phyloP scores from a whole-genome alignment of 1,284 basidiomycete genomes.

The Leccinum colubrinum region DNA sequence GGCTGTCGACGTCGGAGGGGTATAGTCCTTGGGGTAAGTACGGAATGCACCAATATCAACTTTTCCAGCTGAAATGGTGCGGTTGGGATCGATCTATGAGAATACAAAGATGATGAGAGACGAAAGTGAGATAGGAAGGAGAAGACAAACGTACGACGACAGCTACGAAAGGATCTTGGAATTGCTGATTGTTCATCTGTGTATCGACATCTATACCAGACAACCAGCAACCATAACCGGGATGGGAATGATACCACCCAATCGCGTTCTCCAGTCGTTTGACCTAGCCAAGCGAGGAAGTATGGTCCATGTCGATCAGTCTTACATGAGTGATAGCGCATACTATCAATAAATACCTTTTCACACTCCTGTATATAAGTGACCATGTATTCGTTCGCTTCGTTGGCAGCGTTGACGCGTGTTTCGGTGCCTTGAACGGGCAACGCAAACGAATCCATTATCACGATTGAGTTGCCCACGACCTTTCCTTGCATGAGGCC shows the following conservation, averaged over 20 bases:
- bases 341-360: constrained; percentile 47
- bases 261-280: constrained; percentile 86
- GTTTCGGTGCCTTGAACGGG: constrained; percentile 99
- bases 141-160: constrained; percentile 73
- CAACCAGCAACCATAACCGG: constrained; percentile 96
- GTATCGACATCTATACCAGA: constrained; percentile 97
- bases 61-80: constrained; percentile 95
- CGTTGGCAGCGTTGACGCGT: constrained; percentile 93
- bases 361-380: constrained; percentile 82
- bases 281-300: constrained; percentile 46
- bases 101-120: neutral
- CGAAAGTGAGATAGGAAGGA: neutral
- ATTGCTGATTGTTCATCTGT: constrained; percentile 92
- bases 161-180: constrained; percentile 95
- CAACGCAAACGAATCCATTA: constrained; percentile 95
- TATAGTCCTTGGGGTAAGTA: constrained; percentile 93
- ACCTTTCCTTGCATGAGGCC: constrained; percentile 99
- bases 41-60: constrained; percentile 99
- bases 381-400: constrained; percentile 99
- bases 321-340: neutral
- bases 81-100: constrained; percentile 92
- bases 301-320: neutral
- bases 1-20: constrained; percentile 65
- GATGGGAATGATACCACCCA: constrained; percentile 99
- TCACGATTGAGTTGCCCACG: constrained; percentile 80